Percentiles rank a stretch among this genome's conserved stretches.
phyloP scores from a whole-genome alignment of 768 basidiomycete species.

The Lenzites betulinus region DNA sequence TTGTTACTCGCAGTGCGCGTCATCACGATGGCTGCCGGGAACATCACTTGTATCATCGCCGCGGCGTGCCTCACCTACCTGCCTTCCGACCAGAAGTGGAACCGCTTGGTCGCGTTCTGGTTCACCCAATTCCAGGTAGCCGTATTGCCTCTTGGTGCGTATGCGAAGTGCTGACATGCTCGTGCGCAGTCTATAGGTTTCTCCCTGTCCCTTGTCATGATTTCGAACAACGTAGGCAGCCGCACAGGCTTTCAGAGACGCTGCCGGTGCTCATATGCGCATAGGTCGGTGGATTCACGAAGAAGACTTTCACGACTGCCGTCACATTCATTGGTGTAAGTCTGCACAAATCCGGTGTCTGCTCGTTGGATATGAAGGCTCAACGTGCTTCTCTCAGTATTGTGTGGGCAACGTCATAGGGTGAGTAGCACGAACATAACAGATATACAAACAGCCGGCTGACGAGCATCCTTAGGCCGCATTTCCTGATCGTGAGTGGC shows the following conservation, averaged over 20 bases:
- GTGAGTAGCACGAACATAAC: background rate
- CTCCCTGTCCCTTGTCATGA: conserved; percentile 31
- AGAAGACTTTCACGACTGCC: conserved; percentile 33
- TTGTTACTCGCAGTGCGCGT: conserved; percentile 7
- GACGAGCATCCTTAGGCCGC: background rate
- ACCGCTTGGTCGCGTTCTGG: conserved; percentile 36
- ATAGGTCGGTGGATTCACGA: conserved; percentile 34
- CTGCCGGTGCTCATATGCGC: background rate
- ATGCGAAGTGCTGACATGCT: background rate
- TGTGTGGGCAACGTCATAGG: conserved; percentile 25
- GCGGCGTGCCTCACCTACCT: conserved; percentile 34
- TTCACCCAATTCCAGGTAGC: conserved; percentile 30
- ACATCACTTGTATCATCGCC: conserved; percentile 37
- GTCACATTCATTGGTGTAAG: conserved; percentile 32
- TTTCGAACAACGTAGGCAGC: conserved; percentile 27
- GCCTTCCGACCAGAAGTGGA: conserved; percentile 32
- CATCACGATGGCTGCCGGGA: conserved; percentile 23
- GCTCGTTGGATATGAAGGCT: background rate
- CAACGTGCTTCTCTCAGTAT: background rate
- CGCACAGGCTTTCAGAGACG: background rate
- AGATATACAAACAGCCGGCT: background rate
- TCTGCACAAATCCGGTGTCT: background rate
- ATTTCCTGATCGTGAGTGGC: conserved; percentile 19
- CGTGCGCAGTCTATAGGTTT: conserved; percentile 27
- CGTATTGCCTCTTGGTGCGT: background rate